phyloP scores from a whole-genome alignment of 148 eudicot species.

The Rhododendron henanense region DNA sequence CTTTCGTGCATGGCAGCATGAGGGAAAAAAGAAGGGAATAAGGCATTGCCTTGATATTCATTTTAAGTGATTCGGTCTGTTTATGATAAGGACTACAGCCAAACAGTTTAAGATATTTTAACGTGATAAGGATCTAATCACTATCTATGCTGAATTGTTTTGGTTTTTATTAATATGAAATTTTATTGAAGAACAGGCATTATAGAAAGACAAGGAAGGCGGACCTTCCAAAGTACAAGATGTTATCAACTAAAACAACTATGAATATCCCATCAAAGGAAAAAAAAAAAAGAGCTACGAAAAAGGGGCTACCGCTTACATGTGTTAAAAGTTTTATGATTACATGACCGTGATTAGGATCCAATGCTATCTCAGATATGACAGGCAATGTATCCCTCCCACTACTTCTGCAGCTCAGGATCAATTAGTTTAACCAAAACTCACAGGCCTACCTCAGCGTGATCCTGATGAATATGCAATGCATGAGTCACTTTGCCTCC shows the following conservation, averaged over 20 bases:
- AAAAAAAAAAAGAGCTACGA: too few relatives aligned
- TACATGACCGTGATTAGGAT: too few relatives aligned
- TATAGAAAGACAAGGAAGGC: neutral
- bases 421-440: neutral
- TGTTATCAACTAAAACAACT: neutral
- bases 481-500: neutral
- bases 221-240: too few relatives aligned
- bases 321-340: too few relatives aligned
- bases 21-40: too few relatives aligned
- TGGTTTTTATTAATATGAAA: too few relatives aligned
- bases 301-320: too few relatives aligned
- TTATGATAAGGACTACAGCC: too few relatives aligned
- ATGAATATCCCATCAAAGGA: neutral
- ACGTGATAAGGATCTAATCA: neutral
- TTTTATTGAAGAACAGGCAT: neutral
- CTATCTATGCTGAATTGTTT: neutral
- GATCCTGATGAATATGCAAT: neutral
- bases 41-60: neutral
- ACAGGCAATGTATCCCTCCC: neutral
- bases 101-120: too few relatives aligned
- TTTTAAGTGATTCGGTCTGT: neutral
- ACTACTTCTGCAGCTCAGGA: neutral
- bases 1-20: too few relatives aligned
- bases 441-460: too few relatives aligned
- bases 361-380: too few relatives aligned